Evolutionary conservation across 352 stramenopile genomes (phyloP), one percentile per base, ranked within the genome.

Genomic region (Phytopythium cucurbitacearum): DNA sequence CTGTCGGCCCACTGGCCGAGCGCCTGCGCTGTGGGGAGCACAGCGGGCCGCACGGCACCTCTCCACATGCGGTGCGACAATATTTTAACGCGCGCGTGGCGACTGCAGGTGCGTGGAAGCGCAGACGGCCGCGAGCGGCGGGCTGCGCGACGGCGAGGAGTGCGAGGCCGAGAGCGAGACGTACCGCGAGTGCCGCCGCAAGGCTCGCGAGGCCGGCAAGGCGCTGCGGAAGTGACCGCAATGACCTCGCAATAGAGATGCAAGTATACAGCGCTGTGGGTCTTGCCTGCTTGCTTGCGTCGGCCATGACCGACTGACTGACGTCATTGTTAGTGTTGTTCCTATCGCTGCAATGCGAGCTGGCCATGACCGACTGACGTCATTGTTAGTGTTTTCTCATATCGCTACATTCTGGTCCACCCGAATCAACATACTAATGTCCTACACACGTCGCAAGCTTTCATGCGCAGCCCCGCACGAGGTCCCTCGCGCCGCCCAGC

Each of bases 61-160:
- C 9, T 36, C 8, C n/a, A 1, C 49, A 3, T 44, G 15, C 39
- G 21, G 21, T 28, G 21, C 21, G 21, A 28, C 21, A 28, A 28
- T 28, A 28, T 55, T 67, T 15, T 52, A 13, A 62, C 53, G 32
- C 16, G 41, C 37, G 43, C 32, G 8, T 57, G 16, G 47, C 21
- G 7, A 35, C 4, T 51, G 7, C 11, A 88, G 78, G 44, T 89
- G 78, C 48, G 78, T 89, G 50, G 73, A 89, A 52, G 63, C 62
- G 47, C 77, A 76, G 46, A 87, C 52, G 15, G 69, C 67, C 45
- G 67, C 80, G 60, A 80, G 69, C 50, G 78, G 78, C 41, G 78
- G 78, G 0, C 62, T 89, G n/a, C 76, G 78, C 28, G 76, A 89
- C 56, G 78, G 78, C 46, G 78, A 87, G 45, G 78, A 89, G 65